Base-by-base conservation (phyloP, 2,329 filamentous ascomycete species). In the Furcasterigmium furcatum region DNA sequence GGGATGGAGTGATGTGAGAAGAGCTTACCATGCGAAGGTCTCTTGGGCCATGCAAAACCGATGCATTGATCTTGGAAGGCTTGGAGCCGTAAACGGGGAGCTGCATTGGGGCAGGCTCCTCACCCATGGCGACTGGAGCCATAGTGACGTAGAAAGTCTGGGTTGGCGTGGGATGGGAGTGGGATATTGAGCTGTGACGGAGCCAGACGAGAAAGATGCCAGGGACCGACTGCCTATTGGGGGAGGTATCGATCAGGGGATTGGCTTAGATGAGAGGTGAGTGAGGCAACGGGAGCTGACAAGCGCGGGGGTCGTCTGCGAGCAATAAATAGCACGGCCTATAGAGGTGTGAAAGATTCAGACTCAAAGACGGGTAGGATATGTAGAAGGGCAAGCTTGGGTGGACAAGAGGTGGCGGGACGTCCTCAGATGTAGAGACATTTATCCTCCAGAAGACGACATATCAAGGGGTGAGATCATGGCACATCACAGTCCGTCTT, bases 1-100 rank as follows among this genome's bases (percentile, higher is more conserved):
- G n/a, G n/a, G n/a, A n/a, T n/a, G n/a, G n/a, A n/a, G n/a, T n/a
- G n/a, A n/a, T n/a, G 25, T 18, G n/a, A 38, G 43, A 62, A n/a
- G n/a, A n/a, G n/a, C 71, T 70, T 66, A 82, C 78, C 70, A 81
- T 66, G 67, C 76, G 73, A 48, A 82, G 61, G 62, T 82, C 77
- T 45, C 69, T 66, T 44, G 77, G 73, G 5, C 77, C 78, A 70
- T 82, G 74, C 58, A 82, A 64, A 47, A 81, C 77, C 45, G 76
- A 79, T 41, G 77, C 77, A 58, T 62, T 72, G 59, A 80, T 69
- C 41, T 66, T 66, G 46, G 66, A 68, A 47, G 61, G 52, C 59
- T 75, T 74, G 19, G 65, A 63, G 43, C 51, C 47, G 53, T 63
- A 60, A 48, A 63, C 60, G 60, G 70, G 65, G 61, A 70, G 59